These are phyloP conservation scores for Ophidiomyces ophidiicola DNA, from an alignment of 2,329 filamentous ascomycete genomes.

Conservation along the genomic window DNA sequence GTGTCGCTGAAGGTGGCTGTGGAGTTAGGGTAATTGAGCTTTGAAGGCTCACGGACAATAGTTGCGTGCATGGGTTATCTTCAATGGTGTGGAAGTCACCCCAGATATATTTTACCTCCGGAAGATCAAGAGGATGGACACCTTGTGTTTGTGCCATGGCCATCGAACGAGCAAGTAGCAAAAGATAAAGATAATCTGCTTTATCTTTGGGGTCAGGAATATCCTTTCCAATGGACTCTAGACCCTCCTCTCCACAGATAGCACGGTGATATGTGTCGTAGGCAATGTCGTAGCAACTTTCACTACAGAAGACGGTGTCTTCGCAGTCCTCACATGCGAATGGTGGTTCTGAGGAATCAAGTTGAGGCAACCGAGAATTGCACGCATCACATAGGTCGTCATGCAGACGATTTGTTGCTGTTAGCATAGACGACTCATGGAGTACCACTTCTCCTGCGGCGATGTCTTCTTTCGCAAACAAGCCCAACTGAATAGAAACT, in stretches of 20 bases:
- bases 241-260: conserved; percentile 42
- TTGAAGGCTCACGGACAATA: conserved; percentile 8
- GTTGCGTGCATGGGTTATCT: conserved; percentile 12
- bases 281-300: conserved; percentile 44
- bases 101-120: conserved; percentile 53
- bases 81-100: conserved; percentile 45
- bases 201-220: conserved; percentile 45
- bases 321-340: conserved; percentile 44
- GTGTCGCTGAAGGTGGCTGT: conserved; percentile 31
- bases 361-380: conserved; percentile 56
- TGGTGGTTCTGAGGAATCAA: conserved; percentile 31
- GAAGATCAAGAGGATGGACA: conserved; percentile 46
- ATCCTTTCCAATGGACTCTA: conserved; percentile 48
- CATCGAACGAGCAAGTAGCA: conserved; percentile 47
- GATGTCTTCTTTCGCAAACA: conserved; percentile 79
- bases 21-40: conserved; percentile 10
- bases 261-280: conserved; percentile 46
- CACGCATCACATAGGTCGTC: conserved; percentile 85
- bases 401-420: conserved; percentile 76
- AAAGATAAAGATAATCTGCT: conserved; percentile 48
- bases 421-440: conserved; percentile 71
- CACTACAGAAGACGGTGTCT: conserved; percentile 49
- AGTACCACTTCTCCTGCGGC: conserved; percentile 63
- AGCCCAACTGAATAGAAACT: conserved; percentile 60
- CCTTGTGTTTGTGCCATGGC: conserved; percentile 51